Evolutionary conservation across 2,329 filamentous ascomycete species (phyloP).

Genomic region (Colletotrichum melonis): DNA sequence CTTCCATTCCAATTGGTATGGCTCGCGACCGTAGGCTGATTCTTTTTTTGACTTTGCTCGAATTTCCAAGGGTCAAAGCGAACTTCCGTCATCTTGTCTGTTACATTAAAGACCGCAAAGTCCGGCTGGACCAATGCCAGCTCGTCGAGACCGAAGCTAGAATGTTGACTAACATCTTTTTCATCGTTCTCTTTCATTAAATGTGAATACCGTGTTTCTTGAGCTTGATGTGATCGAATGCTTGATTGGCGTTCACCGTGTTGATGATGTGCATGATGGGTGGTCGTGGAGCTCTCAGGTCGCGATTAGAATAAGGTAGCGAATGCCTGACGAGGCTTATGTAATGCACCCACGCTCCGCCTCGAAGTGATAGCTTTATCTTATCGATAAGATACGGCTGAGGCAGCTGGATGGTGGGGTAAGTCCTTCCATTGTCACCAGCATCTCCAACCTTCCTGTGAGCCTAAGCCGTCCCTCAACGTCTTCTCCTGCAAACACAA

Average conservation of each 20-base stretch:
- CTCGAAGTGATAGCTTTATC: constrained; percentile 11
- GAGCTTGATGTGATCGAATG: neutral
- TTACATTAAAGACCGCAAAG: neutral
- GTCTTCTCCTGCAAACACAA: constrained; percentile 11
- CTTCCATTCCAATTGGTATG: neutral
- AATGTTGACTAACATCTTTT: neutral
- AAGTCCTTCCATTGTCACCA: constrained; percentile 7
- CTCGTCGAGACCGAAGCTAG: neutral
- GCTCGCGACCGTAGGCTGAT: neutral
- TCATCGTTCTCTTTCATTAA: neutral
- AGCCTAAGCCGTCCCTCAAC: neutral
- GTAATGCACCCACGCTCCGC: neutral
- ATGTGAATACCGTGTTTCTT: neutral
- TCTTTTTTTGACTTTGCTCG: neutral
- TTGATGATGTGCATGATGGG: neutral
- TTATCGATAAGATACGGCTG: constrained; percentile 30
- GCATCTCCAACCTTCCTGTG: neutral
- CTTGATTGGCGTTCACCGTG: neutral
- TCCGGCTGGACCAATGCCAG: neutral
- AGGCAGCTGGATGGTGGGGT: constrained; percentile 29
- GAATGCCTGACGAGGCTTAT: neutral
- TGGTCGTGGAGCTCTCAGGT: neutral
- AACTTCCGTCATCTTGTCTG: neutral
- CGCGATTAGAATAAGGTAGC: too few relatives aligned
- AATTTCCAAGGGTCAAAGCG: neutral